A percentile compares a stretch with the other conserved stretches of the same genome.
Conservation (phyloP, 1,139 yeast genomes). For the Zygosaccharomyces pseudobailii region DNA sequence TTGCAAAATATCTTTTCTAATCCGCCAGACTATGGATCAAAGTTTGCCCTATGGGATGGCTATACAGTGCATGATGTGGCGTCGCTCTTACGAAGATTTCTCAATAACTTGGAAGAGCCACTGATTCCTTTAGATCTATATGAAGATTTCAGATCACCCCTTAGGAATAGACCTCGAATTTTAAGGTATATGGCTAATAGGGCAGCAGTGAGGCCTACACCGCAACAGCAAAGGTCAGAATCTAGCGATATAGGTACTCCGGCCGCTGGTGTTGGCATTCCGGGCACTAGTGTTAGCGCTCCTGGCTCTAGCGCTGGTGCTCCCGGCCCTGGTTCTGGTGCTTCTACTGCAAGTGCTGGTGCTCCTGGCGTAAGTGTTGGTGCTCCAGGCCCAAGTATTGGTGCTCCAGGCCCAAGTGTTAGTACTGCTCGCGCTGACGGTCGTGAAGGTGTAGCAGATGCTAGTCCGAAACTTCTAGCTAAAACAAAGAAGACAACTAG, state of each 20-base stretch:
- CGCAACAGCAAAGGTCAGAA: slow-evolving; percentile 24
- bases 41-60: slow-evolving; percentile 72
- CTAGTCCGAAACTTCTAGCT: neutral
- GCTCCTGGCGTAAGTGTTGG: neutral
- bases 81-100: slow-evolving; percentile 74
- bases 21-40: slow-evolving; percentile 87
- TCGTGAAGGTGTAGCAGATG: too few relatives aligned
- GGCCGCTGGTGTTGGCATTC: neutral
- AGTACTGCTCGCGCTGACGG: too few relatives aligned
- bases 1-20: slow-evolving; percentile 76
- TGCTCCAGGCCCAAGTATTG: neutral
- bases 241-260: slow-evolving; percentile 7
- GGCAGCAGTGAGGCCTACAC: slow-evolving; percentile 16
- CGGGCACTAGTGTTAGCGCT: neutral
- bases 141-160: slow-evolving; percentile 75
- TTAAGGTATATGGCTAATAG: slow-evolving; percentile 28
- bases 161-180: slow-evolving; percentile 39
- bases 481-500: neutral
- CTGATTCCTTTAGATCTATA: slow-evolving; percentile 75
- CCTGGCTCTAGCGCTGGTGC: neutral
- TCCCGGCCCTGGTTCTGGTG: neutral
- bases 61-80: slow-evolving; percentile 98
- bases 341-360: neutral
- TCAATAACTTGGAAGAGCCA: slow-evolving; percentile 90
- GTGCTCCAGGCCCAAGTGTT: too few relatives aligned